A percentile compares a stretch with the other conserved stretches of the same genome.
Evolutionary conservation across 1,284 basidiomycete species (phyloP).

Genomic region (Ceraceosorus bombacis): DNA sequence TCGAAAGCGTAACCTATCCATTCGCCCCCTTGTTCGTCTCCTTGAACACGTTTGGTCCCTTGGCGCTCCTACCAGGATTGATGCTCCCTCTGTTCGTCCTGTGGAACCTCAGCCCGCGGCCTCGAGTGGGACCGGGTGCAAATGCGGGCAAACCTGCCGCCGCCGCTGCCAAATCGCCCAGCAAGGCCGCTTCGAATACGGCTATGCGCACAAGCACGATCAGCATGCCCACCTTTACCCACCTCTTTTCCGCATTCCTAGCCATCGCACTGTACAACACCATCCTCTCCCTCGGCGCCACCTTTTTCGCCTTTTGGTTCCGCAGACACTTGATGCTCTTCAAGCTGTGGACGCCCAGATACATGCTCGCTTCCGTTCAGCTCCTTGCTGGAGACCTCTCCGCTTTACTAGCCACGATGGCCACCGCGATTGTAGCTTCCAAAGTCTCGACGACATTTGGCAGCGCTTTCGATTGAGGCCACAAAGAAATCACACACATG

Average conservation of each 20-base stretch:
- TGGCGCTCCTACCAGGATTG: slow-evolving; percentile 60
- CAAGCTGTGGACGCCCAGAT: slow-evolving; percentile 94
- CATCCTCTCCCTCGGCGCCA: slow-evolving; percentile 59
- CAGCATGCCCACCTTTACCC: slow-evolving; percentile 11
- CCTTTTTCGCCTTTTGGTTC: slow-evolving; percentile 67
- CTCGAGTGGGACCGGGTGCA: slow-evolving; percentile 8
- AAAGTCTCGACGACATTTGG: slow-evolving; percentile 20
- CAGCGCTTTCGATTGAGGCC: neutral
- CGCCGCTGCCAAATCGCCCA: neutral
- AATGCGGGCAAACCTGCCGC: slow-evolving; percentile 1
- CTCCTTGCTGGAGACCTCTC: slow-evolving; percentile 52
- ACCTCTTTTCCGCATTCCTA: slow-evolving; percentile 54
- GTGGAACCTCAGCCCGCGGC: slow-evolving; percentile 73
- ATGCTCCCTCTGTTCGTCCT: slow-evolving; percentile 66
- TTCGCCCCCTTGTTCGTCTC: slow-evolving; percentile 70
- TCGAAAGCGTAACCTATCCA: slow-evolving; percentile 63
- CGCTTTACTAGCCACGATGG: slow-evolving; percentile 41
- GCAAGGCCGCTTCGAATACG: slow-evolving; percentile 10
- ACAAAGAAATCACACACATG: too few species aligned
- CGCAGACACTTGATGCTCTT: slow-evolving; percentile 94
- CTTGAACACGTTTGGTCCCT: slow-evolving; percentile 71
- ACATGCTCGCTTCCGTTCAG: slow-evolving; percentile 64
- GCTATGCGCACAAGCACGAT: slow-evolving; percentile 4
- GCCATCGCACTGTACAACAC: slow-evolving; percentile 66
- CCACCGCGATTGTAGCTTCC: slow-evolving; percentile 21